Base-by-base conservation (phyloP, 345 rosid species). In the Eucalyptus regnans region DNA sequence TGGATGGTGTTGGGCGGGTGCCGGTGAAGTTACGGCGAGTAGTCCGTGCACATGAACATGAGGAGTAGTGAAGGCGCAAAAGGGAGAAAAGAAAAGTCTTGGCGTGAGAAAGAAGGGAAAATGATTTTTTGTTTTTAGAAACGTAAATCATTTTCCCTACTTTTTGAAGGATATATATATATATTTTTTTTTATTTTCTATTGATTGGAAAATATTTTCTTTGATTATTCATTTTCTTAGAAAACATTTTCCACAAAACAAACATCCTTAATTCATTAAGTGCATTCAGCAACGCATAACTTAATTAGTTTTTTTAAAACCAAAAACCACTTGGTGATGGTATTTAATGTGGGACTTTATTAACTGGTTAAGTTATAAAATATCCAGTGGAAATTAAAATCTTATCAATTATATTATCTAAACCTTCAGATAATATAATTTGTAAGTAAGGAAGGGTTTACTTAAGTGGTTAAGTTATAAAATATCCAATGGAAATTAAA, bases 231-330 rank as follows among this genome's bases (percentile, higher is more conserved):
- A 51, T 51, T 51, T 51, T 51, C 20, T 17, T 51, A 51, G 0
- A 56, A 56, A 12, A 60, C 0, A 27, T 5, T 60, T 0, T 60
- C 14, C 7, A 7, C 0, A 0, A 60, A 60, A 60, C 4, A 60
- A 12, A 60, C 8, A 12, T 27, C 15, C 15, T 27, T 12, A 12
- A 60, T 60, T 60, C 68, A 60, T 60, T 60, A 60, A 60, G 7
- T 12, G 68, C 8, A 27, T 66, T 31, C 6, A 16, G 31, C 5
- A 15, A 31, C 22, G 0, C 79, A 66, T 17, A 31, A 15, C 68
- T 12, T 60, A 27, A 56, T 27, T 20, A 31, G 1, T 15, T 66
- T 66, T n/a, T 66, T 31, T 16, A 14, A 15, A 1, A 8, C 41
- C 79, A 31, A 8, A 8, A 31, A 4, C 41, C 22, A 8, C 79